phyloP scores from a whole-genome alignment of 495 filamentous ascomycete species.

The Talaromyces wortmannii region DNA sequence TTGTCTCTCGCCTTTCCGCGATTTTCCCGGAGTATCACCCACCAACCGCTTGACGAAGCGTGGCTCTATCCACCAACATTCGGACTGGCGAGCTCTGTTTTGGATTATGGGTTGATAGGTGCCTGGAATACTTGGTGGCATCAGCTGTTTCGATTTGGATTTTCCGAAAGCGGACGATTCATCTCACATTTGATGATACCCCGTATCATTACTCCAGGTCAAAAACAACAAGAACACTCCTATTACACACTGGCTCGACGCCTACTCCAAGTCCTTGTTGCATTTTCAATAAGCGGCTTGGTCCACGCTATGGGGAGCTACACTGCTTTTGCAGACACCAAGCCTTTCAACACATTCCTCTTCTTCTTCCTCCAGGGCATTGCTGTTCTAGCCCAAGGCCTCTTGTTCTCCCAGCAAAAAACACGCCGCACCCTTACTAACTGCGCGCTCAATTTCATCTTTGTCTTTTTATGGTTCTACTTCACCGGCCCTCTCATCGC shows the following conservation, averaged over 20 bases:
- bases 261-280: slow-evolving; percentile 29
- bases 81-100: slow-evolving; percentile 48
- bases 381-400: slow-evolving; percentile 46
- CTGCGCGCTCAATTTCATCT: slow-evolving; percentile 8
- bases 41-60: slow-evolving; percentile 43
- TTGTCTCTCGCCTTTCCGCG: slow-evolving; percentile 41
- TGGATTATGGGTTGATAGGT: slow-evolving; percentile 63
- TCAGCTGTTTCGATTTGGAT: slow-evolving; percentile 72
- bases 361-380: slow-evolving; percentile 53
- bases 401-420: slow-evolving; percentile 6
- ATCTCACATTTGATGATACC: slow-evolving; percentile 26
- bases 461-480: slow-evolving; percentile 51
- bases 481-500: slow-evolving; percentile 43
- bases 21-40: slow-evolving; percentile 21
- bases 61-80: slow-evolving; percentile 62
- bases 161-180: slow-evolving; percentile 49
- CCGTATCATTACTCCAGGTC: not conserved
- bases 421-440: not conserved
- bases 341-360: slow-evolving; percentile 31
- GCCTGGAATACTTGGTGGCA: slow-evolving; percentile 88
- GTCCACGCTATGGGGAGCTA: slow-evolving; percentile 55
- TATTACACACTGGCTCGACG: slow-evolving; percentile 6
- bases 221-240: not conserved
- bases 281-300: slow-evolving; percentile 52
- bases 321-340: slow-evolving; percentile 38